Base-by-base conservation (phyloP, 352 stramenopile species). In the Elongisporangium prolatum region DNA sequence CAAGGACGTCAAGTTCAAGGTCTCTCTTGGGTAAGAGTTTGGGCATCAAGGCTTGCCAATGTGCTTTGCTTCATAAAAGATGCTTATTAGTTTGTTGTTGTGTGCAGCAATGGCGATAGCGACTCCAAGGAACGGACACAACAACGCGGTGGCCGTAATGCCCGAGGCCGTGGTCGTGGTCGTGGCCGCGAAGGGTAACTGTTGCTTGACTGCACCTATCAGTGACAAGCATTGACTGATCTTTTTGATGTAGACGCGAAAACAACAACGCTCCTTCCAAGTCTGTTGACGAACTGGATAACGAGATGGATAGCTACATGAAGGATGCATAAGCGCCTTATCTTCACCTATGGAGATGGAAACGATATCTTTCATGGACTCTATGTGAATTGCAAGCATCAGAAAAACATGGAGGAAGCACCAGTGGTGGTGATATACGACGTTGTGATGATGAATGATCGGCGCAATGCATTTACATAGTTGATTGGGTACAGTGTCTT, bases 271-370 rank as follows among this genome's bases (percentile, higher is more conserved):
- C 65, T 56, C 61, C 66, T 20, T 65, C 75, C 25, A 88, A 86
- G 67, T 76, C 72, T 37, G 60, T 60, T 11, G 71, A 82, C 54
- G 83, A 93, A 3, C 62, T 93, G 63, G 80, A 93, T 70, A 89
- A 91, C 60, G 83, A 93, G 69, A 93, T 93, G 84, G 84, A 93
- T 63, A 89, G 80, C 52, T 93, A 93, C 78, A 89, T 91, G 82
- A 91, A 89, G 58, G 80, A 91, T 60, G 67, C 78, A 61, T 88
- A 86, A 76, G 69, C 28, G 28, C 8, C 28, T 40, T 40, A 40
- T 13, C 28, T 40, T 40, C 28, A 13, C 28, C 28, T 14, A 40
- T 40, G 28, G 28, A 40, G 28, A 14, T 40, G 28, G 28, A 40
- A 40, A 40, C 28, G 8, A 40, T 40, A 40, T 40, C 28, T 5